Evolutionary conservation across 768 basidiomycete genomes (phyloP).

Genomic region (Termitomyces sp.): DNA sequence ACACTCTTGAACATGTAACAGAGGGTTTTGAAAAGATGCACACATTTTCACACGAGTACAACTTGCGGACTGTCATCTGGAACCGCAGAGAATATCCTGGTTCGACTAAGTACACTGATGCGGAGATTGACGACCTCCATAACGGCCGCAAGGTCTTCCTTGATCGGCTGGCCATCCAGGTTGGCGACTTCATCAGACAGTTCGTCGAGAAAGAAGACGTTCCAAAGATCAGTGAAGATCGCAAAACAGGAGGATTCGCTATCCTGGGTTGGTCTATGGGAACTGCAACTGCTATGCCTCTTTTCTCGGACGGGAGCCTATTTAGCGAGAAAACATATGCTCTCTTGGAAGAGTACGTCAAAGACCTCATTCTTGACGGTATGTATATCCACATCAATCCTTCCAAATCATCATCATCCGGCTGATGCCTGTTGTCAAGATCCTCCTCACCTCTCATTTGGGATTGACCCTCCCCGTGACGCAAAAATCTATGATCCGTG

Average conservation of each 20-base stretch:
- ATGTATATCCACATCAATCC: neutral
- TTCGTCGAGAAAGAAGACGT: slow-evolving; percentile 21
- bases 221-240: slow-evolving; percentile 20
- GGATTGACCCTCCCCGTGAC: neutral
- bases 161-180: slow-evolving; percentile 19
- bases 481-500: slow-evolving; percentile 4
- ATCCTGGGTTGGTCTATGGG: slow-evolving; percentile 37
- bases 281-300: slow-evolving; percentile 18
- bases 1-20: neutral
- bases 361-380: slow-evolving; percentile 28
- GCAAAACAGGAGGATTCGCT: slow-evolving; percentile 27
- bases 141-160: slow-evolving; percentile 20
- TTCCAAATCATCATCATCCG: neutral
- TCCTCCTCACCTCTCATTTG: neutral
- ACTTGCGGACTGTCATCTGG: slow-evolving; percentile 22
- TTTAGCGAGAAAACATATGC: slow-evolving; percentile 17
- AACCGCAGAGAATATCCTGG: slow-evolving; percentile 31
- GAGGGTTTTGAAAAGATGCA: slow-evolving; percentile 17
- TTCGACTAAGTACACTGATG: slow-evolving; percentile 25
- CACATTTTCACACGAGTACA: slow-evolving; percentile 13
- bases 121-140: slow-evolving; percentile 24
- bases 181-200: slow-evolving; percentile 23
- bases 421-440: neutral
- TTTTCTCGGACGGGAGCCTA: slow-evolving; percentile 21
- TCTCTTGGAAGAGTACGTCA: slow-evolving; percentile 24